Evolutionary conservation across 2,329 filamentous ascomycete species (phyloP).

Genomic region (Fusarium subtropicale): DNA sequence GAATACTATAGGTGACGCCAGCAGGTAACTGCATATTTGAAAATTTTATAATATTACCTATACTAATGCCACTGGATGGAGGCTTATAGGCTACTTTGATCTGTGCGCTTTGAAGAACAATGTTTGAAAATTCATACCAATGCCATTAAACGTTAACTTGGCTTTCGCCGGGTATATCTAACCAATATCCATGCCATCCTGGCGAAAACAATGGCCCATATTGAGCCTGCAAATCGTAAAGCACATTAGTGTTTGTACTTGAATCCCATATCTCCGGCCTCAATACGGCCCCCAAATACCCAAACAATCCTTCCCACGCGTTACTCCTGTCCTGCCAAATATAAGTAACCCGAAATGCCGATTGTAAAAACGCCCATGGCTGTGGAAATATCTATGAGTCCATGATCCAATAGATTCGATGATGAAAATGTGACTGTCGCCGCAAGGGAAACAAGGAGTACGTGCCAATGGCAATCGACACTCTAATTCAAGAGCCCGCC

Average conservation of each 20-base stretch:
- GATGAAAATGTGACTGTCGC: conserved; percentile 27
- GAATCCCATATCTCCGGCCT: conserved; percentile 4
- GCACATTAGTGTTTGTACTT: conserved; percentile 6
- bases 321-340: conserved; percentile 24
- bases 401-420: conserved; percentile 8
- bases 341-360: conserved; percentile 9
- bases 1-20: neutral
- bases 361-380: conserved; percentile 30
- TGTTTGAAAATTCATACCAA: conserved; percentile 9
- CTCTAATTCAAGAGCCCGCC: conserved; percentile 55
- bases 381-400: conserved; percentile 31
- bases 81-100: neutral
- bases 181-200: conserved; percentile 38
- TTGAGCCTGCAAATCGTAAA: conserved; percentile 20
- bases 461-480: neutral
- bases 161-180: conserved; percentile 50
- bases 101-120: neutral
- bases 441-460: conserved; percentile 31
- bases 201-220: conserved; percentile 21
- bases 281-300: conserved; percentile 8
- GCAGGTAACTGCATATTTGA: neutral
- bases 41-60: neutral
- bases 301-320: conserved; percentile 13
- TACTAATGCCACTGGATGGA: neutral
- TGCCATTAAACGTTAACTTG: conserved; percentile 46